Percentiles rank a stretch among this genome's conserved stretches.
phyloP scores from a whole-genome alignment of 179 eudicot genomes.

The Carnegiea gigantea region DNA sequence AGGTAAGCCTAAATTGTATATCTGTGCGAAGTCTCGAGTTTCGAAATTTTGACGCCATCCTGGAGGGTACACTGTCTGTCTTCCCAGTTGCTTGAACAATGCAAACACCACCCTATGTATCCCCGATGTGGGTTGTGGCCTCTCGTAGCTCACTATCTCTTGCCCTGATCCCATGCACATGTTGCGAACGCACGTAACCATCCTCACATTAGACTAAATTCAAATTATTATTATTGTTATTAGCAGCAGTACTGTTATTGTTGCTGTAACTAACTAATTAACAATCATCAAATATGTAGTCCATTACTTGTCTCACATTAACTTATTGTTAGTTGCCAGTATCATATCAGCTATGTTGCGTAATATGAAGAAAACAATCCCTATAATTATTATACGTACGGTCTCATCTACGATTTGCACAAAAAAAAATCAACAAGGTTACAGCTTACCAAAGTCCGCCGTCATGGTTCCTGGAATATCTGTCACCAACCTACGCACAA shows the following conservation, averaged over 20 bases:
- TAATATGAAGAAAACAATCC: too few species aligned
- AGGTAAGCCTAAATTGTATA: slow-evolving; percentile 18
- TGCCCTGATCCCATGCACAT: slow-evolving; percentile 6
- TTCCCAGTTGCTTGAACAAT: slow-evolving; percentile 16
- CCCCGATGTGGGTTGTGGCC: slow-evolving; percentile 18
- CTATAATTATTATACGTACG: too few species aligned
- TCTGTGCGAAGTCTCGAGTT: slow-evolving; percentile 21
- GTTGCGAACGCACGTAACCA: background rate
- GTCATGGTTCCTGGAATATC: slow-evolving; percentile 21
- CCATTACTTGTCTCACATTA: too few species aligned
- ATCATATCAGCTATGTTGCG: too few species aligned
- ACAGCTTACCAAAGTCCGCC: slow-evolving; percentile 15
- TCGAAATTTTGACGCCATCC: slow-evolving; percentile 24
- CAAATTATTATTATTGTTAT: background rate
- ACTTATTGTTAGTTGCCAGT: too few species aligned
- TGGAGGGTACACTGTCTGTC: slow-evolving; percentile 16
- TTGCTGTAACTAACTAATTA: too few species aligned
- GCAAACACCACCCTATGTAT: slow-evolving; percentile 21
- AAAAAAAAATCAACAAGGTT: too few species aligned
- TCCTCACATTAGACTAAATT: background rate
- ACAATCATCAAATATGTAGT: too few species aligned
- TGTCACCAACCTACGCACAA: slow-evolving; percentile 18
- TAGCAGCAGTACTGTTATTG: too few species aligned
- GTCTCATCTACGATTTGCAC: too few species aligned
- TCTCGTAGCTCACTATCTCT: slow-evolving; percentile 25